A percentile compares a stretch with the other conserved stretches of the same genome.
phyloP scores from a whole-genome alignment of 306 rosid species.

The Pyrus betulifolia region DNA sequence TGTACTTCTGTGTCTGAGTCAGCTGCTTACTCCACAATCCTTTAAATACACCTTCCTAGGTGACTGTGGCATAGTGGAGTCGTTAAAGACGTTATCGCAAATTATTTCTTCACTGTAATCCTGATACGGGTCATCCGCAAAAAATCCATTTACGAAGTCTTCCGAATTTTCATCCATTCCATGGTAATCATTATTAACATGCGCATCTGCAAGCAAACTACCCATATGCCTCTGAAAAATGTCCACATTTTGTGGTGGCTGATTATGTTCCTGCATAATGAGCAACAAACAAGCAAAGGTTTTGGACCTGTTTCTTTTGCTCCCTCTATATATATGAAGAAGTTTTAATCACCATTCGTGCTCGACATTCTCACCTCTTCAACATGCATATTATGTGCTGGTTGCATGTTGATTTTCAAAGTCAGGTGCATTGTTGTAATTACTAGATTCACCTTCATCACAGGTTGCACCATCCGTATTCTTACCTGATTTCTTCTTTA shows the following conservation, averaged over 20 bases:
- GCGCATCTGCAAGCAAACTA: neutral
- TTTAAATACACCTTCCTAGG: constrained; percentile 6
- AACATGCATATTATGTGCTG: neutral
- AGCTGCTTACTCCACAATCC: constrained; percentile 19
- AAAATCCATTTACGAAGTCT: neutral
- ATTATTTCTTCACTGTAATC: neutral
- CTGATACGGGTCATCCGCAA: neutral
- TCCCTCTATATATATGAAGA: neutral
- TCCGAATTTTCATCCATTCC: neutral
- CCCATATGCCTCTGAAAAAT: neutral
- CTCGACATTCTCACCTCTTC: constrained; percentile 30
- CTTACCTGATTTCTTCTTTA: constrained; percentile 25
- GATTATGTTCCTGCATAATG: constrained; percentile 3
- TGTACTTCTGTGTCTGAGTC: constrained; percentile 21
- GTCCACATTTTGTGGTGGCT: neutral
- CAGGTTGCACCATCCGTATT: neutral
- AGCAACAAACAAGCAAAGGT: constrained; percentile 1
- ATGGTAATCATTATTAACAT: neutral
- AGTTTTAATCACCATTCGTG: neutral
- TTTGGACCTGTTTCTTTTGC: constrained; percentile 3
- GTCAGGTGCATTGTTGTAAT: neutral
- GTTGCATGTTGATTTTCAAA: neutral
- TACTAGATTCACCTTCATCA: constrained; percentile 29
- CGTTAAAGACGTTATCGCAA: constrained; percentile 2
- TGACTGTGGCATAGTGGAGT: neutral